Base-by-base conservation (phyloP, 1,284 basidiomycete genomes). In the Ceratobasidium sp. region DNA sequence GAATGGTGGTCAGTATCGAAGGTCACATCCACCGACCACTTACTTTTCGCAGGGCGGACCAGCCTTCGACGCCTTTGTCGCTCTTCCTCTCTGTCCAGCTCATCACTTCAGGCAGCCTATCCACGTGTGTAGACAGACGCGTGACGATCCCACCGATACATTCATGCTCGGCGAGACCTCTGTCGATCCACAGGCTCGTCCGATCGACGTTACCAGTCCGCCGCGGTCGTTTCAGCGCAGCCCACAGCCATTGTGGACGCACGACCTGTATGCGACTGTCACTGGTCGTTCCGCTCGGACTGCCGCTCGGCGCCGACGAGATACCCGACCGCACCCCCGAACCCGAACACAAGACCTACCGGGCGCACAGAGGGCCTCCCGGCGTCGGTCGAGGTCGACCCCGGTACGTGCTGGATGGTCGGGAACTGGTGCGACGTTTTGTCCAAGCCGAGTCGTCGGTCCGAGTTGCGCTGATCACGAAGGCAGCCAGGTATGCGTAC, bases 91-190 rank as follows among this genome's bases (percentile, higher is more conserved):
- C 33, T n/a, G 7, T 15, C 23, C n/a, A 3, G 42, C 42, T 64
- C 63, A 13, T 46, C 63, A 46, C 63, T 64, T 64, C 28, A 26
- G 63, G 63, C 42, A 64, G 63, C n/a, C 63, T 9, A 33, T 46
- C 40, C 42, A 23, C 42, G 46, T 46, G 18, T 64, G 63, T 42
- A 46, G 63, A 15, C 63, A 46, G 63, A 64, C 42, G 63, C 63
- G 23, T 46, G 63, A 46, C 42, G 20, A 64, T 20, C 28, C 40
- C 12, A 15, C 23, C 42, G 12, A 26, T 13, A 3, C 20, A 1
- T 0, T 46, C 10, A 12, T 12, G 18, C 40, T 46, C n/a, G 39
- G 42, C 13, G n/a, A 44, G 28, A 23, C 63, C 63, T 64, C 42
- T 23, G n/a, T 46, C 42, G 3, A 64, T 46, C 63, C 63, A 64